These are phyloP conservation scores for Diaporthe citri DNA, from an alignment of 2,329 filamentous ascomycete genomes.

Conservation along the genomic window DNA sequence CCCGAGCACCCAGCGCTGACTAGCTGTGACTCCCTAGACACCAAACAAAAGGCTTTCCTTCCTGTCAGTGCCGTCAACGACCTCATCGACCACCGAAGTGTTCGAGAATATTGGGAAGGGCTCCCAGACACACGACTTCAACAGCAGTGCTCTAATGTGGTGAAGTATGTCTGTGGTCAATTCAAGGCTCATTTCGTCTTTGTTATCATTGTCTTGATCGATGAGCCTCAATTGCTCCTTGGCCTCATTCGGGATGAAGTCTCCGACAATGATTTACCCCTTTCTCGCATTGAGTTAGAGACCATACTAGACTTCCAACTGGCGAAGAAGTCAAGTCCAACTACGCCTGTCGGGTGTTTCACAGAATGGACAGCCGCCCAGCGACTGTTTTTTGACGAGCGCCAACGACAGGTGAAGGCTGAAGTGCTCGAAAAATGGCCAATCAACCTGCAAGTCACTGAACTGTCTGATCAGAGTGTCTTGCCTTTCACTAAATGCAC, in stretches of 20 bases:
- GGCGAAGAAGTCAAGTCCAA: not conserved
- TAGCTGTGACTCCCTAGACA: too few species aligned
- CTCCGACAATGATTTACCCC: not conserved
- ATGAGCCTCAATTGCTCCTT: not conserved
- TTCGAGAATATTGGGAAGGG: not conserved
- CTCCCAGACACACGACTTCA: not conserved
- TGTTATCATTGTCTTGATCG: not conserved
- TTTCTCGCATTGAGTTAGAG: not conserved
- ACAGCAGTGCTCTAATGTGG: not conserved
- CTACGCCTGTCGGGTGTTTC: not conserved
- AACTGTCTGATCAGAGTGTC: not conserved
- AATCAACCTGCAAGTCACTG: not conserved
- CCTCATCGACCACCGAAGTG: not conserved
- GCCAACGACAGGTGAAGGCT: not conserved
- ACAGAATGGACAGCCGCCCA: not conserved
- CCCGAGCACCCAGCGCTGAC: too few species aligned
- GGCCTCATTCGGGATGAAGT: not conserved
- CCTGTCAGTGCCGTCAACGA: not conserved
- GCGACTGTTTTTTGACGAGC: not conserved
- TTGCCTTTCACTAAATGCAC: not conserved
- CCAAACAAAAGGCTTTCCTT: not conserved
- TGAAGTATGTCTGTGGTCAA: not conserved
- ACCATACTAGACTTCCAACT: not conserved
- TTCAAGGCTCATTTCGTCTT: not conserved
- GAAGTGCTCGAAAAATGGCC: not conserved